Evolutionary conservation across 495 filamentous ascomycete genomes (phyloP).

Genomic region (Massariosphaeria phaeospora): DNA sequence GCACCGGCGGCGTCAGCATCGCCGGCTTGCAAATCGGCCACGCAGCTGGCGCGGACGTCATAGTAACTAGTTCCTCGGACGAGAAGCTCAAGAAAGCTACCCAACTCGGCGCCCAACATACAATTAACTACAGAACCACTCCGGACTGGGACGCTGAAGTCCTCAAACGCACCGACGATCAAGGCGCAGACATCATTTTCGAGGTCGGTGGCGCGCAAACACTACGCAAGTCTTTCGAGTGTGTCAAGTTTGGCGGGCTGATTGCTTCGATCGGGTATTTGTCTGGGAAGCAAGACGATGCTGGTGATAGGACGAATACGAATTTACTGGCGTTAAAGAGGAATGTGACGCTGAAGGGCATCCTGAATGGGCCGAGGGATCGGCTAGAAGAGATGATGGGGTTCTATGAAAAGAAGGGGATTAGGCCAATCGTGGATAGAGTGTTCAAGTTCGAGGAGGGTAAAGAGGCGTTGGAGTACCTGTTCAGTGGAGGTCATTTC

Average conservation of each 20-base stretch:
- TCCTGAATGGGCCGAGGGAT: constrained; percentile 29
- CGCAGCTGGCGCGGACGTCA: constrained; percentile 39
- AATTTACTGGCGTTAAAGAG: constrained; percentile 41
- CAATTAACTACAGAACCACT: constrained; percentile 46
- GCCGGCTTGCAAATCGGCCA: constrained; percentile 42
- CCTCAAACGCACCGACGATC: constrained; percentile 37
- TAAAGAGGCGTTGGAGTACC: constrained; percentile 45
- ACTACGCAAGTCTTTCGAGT: constrained; percentile 42
- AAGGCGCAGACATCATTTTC: constrained; percentile 48
- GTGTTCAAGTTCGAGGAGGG: constrained; percentile 38
- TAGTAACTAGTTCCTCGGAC: constrained; percentile 48
- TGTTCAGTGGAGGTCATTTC: constrained; percentile 44
- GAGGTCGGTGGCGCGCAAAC: constrained; percentile 50
- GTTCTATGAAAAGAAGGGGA: constrained; percentile 36
- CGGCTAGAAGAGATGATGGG: constrained; percentile 33
- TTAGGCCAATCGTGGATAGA: constrained; percentile 36
- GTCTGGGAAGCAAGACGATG: constrained; percentile 45
- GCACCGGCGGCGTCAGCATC: constrained; percentile 44
- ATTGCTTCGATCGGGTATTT: constrained; percentile 47
- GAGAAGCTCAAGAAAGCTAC: constrained; percentile 43
- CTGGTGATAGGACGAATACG: constrained; percentile 40
- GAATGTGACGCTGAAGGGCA: constrained; percentile 28
- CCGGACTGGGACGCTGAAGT: constrained; percentile 46
- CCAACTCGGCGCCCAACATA: constrained; percentile 43
- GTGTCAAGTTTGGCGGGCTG: constrained; percentile 44